phyloP scores from a whole-genome alignment of 1,139 yeast genomes.

The Yamadazyma triangularis region DNA sequence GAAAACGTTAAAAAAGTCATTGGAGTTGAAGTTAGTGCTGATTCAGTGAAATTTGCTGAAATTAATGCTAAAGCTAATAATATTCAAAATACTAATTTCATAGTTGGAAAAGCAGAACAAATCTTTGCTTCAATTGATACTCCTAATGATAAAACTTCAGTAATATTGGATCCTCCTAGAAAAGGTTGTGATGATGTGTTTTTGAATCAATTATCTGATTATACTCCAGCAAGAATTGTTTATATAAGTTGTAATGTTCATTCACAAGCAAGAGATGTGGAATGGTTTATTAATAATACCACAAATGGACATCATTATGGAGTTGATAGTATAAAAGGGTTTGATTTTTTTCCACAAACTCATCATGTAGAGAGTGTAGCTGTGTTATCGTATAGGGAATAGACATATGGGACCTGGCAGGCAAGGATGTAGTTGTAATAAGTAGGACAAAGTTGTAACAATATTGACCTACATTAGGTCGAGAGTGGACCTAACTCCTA shows the following conservation, averaged over 20 bases:
- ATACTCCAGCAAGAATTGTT: constrained; percentile 79
- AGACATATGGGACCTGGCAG: too few species aligned
- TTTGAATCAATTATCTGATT: constrained; percentile 76
- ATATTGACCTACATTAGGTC: too few species aligned
- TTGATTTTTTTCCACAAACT: constrained; percentile 68
- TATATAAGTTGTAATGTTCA: constrained; percentile 97
- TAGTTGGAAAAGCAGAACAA: constrained; percentile 89
- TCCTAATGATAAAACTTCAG: constrained; percentile 74
- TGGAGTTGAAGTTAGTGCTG: constrained; percentile 94
- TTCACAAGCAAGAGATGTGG: constrained; percentile 92
- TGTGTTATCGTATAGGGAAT: too few species aligned
- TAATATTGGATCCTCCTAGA: constrained; percentile 94
- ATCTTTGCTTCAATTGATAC: constrained; percentile 72
- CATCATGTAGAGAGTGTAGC: constrained; percentile 67
- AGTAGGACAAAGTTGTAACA: too few species aligned
- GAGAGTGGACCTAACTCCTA: too few species aligned
- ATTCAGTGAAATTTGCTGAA: constrained; percentile 83
- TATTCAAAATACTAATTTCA: constrained; percentile 72
- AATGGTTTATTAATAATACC: constrained; percentile 70
- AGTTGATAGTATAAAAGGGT: constrained; percentile 84
- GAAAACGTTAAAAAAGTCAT: constrained; percentile 73
- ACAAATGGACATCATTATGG: constrained; percentile 57
- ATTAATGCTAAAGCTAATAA: constrained; percentile 74
- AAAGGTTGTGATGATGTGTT: constrained; percentile 93
- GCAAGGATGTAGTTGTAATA: too few species aligned